Evolutionary conservation across 2,329 filamentous ascomycete genomes (phyloP).

Genomic region (Exophiala lecanii-corni): DNA sequence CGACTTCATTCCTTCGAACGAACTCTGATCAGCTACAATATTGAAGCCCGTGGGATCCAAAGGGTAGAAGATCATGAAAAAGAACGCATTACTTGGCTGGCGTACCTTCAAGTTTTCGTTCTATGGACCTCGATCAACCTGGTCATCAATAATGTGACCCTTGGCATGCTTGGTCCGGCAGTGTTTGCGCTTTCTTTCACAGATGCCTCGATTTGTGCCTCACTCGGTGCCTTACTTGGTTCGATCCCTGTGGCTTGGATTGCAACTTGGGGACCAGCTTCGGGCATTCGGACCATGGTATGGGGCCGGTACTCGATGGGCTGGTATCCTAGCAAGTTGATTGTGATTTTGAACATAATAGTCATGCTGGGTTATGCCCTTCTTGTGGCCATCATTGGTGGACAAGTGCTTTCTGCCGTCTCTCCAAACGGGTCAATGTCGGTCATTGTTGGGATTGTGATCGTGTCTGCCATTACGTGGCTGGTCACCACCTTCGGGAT

Average conservation of each 20-base stretch:
- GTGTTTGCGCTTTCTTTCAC: constrained; percentile 56
- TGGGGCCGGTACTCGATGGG: constrained; percentile 60
- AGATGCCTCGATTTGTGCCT: constrained; percentile 53
- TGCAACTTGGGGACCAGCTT: constrained; percentile 57
- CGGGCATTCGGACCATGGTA: constrained; percentile 59
- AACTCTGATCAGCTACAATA: constrained; percentile 39
- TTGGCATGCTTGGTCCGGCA: constrained; percentile 59
- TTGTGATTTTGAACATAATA: constrained; percentile 59
- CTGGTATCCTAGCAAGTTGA: constrained; percentile 61
- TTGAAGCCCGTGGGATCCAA: constrained; percentile 58
- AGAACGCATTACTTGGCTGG: constrained; percentile 44
- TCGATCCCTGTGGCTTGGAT: constrained; percentile 55
- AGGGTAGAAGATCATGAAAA: constrained; percentile 53
- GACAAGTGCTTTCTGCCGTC: constrained; percentile 65
- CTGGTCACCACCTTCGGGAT: constrained; percentile 64
- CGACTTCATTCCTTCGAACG: constrained; percentile 32
- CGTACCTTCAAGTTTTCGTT: constrained; percentile 53
- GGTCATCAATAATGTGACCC: constrained; percentile 59
- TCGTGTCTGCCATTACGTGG: constrained; percentile 60
- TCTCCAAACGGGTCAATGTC: constrained; percentile 55
- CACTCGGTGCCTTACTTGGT: constrained; percentile 55
- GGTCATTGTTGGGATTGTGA: constrained; percentile 62
- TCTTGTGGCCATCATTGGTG: constrained; percentile 58
- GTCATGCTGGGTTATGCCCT: constrained; percentile 59
- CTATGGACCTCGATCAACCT: constrained; percentile 62